phyloP scores from a whole-genome alignment of 148 eudicot genomes.

The Vaccinium myrtillus region DNA sequence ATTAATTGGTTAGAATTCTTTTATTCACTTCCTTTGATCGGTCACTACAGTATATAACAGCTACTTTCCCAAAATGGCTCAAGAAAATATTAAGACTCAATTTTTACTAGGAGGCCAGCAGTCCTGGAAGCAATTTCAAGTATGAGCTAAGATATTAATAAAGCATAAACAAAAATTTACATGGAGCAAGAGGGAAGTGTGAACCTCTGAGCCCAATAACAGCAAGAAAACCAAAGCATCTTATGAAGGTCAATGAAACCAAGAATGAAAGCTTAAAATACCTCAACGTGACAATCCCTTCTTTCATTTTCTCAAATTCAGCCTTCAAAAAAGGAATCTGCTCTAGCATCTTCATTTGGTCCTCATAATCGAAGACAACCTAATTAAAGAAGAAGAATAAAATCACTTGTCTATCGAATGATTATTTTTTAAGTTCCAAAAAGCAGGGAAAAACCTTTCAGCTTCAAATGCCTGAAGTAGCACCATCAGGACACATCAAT shows the following conservation, averaged over 20 bases:
- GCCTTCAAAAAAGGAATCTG: conserved; percentile 44
- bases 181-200: background rate
- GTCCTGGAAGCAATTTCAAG: background rate
- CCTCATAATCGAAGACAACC: conserved; percentile 61
- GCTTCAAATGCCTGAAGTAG: background rate
- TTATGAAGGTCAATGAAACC: conserved; percentile 2
- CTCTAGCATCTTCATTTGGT: conserved; percentile 30
- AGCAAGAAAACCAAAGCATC: background rate
- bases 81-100: background rate
- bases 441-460: background rate
- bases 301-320: conserved; percentile 38
- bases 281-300: conserved; percentile 45
- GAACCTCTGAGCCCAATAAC: background rate
- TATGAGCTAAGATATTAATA: background rate
- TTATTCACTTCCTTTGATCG: background rate
- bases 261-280: conserved; percentile 19
- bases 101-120: background rate
- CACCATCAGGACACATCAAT: background rate
- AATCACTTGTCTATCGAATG: background rate
- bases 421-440: background rate
- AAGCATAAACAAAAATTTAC: background rate
- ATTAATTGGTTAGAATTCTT: background rate
- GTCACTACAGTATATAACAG: background rate
- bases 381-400: background rate
- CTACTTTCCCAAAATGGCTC: background rate